These are phyloP conservation scores for Oxytropis ochrocephala DNA, from an alignment of 306 rosid species.

Conservation along the genomic window DNA sequence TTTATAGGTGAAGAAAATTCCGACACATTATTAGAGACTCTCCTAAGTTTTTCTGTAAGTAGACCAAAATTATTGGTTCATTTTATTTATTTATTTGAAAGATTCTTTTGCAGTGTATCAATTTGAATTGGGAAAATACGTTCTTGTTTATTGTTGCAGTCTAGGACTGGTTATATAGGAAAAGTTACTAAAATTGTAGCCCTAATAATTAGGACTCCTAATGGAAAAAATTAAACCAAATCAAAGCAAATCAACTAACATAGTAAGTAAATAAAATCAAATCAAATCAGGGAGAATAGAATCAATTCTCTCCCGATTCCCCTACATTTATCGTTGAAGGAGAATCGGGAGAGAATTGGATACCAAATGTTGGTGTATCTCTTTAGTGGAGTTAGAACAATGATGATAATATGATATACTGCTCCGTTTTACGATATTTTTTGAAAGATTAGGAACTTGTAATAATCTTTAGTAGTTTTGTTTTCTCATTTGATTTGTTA, in stretches of 20 bases:
- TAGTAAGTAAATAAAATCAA: no score
- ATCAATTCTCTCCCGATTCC: no score
- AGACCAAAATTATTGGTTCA: not conserved
- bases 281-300: no score
- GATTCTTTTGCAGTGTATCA: no score
- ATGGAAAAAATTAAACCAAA: no score
- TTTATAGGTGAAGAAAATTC: conserved; percentile 67
- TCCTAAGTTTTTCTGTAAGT: conserved; percentile 57
- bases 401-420: conserved; percentile 3
- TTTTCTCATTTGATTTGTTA: conserved; percentile 9
- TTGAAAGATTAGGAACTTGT: conserved; percentile 7
- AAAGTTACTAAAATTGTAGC: no score
- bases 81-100: not conserved
- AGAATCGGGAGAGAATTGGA: not conserved
- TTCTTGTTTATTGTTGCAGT: no score
- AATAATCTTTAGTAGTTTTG: not conserved
- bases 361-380: not conserved
- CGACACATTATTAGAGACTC: conserved; percentile 65
- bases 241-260: no score
- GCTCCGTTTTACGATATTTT: not conserved
- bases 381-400: not conserved
- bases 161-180: no score
- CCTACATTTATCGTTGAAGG: not conserved
- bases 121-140: no score
- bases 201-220: no score